These are phyloP conservation scores for Botrytis tulipae DNA, from an alignment of 2,329 filamentous ascomycete genomes.

Conservation along the genomic window DNA sequence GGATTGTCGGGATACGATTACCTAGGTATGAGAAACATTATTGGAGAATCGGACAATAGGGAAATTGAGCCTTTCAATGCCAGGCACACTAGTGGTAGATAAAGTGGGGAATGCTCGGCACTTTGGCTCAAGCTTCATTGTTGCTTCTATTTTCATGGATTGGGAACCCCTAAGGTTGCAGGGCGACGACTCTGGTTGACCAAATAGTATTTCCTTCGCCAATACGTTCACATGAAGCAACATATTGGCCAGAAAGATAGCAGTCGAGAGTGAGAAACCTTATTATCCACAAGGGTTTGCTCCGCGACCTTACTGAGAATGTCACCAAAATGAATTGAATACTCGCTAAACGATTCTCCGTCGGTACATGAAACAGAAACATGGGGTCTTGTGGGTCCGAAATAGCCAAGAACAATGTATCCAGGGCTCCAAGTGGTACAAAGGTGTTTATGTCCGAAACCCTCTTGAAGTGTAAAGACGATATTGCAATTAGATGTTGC, in stretches of 20 bases:
- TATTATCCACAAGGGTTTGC: neutral
- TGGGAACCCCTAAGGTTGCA: neutral
- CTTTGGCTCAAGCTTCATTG: neutral
- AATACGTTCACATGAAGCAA: neutral
- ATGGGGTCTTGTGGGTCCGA: neutral
- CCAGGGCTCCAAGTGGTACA: neutral
- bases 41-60: neutral
- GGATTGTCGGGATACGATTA: neutral
- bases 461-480: neutral
- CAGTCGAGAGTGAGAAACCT: neutral
- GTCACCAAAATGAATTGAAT: neutral
- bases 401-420: neutral
- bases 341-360: neutral
- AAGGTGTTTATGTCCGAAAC: neutral
- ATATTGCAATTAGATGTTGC: neutral
- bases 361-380: neutral
- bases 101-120: neutral
- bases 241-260: neutral
- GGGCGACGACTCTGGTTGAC: neutral
- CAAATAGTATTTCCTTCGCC: neutral
- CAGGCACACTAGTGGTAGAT: neutral
- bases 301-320: neutral
- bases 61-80: neutral
- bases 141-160: neutral
- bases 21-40: neutral